Evolutionary conservation across 2,329 filamentous ascomycete genomes (phyloP).

Genomic region (Stachybotrys chlorohalonatus): DNA sequence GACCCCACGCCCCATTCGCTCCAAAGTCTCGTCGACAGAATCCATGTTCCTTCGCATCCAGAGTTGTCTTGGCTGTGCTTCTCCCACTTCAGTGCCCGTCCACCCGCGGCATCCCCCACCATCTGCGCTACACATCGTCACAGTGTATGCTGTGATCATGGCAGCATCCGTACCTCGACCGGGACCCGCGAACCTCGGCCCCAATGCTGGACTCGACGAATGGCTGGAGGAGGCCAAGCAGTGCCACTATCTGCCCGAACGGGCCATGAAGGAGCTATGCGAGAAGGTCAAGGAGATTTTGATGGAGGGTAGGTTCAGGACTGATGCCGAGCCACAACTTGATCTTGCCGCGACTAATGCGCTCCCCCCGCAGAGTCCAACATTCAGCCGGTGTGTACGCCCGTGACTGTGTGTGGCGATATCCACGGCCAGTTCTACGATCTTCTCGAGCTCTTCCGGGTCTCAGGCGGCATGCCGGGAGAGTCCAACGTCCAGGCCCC

Average conservation of each 20-base stretch:
- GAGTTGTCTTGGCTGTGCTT: constrained; percentile 5
- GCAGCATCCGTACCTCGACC: constrained; percentile 64
- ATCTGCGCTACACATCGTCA: not conserved
- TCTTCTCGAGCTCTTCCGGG: constrained; percentile 89
- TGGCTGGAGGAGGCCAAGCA: constrained; percentile 96
- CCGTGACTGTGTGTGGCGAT: constrained; percentile 94
- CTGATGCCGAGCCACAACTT: not conserved
- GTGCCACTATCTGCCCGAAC: constrained; percentile 92
- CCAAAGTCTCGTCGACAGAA: not conserved
- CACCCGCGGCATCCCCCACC: not conserved
- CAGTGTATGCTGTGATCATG: constrained; percentile 23
- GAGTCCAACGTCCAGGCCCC: constrained; percentile 63
- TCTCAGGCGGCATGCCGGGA: constrained; percentile 93
- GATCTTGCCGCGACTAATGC: constrained; percentile 8
- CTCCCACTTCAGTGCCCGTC: constrained; percentile 4
- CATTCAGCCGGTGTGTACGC: constrained; percentile 94
- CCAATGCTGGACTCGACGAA: constrained; percentile 82
- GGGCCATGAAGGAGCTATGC: constrained; percentile 97
- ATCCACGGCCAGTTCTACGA: constrained; percentile 99
- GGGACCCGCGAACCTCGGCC: constrained; percentile 75
- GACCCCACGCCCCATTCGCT: not conserved
- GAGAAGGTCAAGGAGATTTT: constrained; percentile 98
- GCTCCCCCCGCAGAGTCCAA: constrained; percentile 65
- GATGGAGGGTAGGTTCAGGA: constrained; percentile 69
- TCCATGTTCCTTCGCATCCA: not conserved